Evolutionary conservation across 768 basidiomycete species (phyloP).

Genomic region (Cubamyces lactineus): DNA sequence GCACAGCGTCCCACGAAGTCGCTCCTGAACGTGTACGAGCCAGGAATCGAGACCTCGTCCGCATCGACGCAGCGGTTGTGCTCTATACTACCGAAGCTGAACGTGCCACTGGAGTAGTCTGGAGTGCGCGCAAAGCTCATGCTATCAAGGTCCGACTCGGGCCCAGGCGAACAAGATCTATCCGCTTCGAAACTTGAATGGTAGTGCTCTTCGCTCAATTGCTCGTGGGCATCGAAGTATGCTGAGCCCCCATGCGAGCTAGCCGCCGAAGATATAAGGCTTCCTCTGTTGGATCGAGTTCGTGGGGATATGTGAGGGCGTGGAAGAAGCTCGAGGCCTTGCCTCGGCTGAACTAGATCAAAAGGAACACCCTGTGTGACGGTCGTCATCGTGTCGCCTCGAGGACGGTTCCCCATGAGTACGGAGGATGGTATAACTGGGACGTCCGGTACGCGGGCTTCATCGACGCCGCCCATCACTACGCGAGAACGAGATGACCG

Average conservation of each 20-base stretch:
- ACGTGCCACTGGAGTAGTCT: conserved; percentile 15
- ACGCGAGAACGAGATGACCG: conserved; percentile 25
- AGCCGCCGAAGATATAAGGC: neutral
- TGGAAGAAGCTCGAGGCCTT: neutral
- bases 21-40: conserved; percentile 7
- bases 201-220: conserved; percentile 10
- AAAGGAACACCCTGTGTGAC: conserved; percentile 16
- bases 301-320: neutral
- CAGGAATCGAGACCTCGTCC: conserved; percentile 3
- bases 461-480: conserved; percentile 3
- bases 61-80: conserved; percentile 3
- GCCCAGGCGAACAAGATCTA: conserved; percentile 2
- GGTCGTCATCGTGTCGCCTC: conserved; percentile 11
- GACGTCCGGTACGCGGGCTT: neutral
- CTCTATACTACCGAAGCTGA: conserved; percentile 13
- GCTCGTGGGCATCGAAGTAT: conserved; percentile 18
- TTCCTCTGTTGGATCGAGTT: neutral
- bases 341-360: conserved; percentile 1
- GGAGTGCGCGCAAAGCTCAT: conserved; percentile 35
- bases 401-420: conserved; percentile 2
- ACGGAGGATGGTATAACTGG: neutral
- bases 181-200: conserved; percentile 3
- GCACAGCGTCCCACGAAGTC: conserved; percentile 1
- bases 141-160: conserved; percentile 30
- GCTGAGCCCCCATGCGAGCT: conserved; percentile 11